A percentile compares a stretch with the other conserved stretches of the same genome.
Conservation (phyloP, 495 filamentous ascomycete genomes). For the Trichoderma asperelloides region DNA sequence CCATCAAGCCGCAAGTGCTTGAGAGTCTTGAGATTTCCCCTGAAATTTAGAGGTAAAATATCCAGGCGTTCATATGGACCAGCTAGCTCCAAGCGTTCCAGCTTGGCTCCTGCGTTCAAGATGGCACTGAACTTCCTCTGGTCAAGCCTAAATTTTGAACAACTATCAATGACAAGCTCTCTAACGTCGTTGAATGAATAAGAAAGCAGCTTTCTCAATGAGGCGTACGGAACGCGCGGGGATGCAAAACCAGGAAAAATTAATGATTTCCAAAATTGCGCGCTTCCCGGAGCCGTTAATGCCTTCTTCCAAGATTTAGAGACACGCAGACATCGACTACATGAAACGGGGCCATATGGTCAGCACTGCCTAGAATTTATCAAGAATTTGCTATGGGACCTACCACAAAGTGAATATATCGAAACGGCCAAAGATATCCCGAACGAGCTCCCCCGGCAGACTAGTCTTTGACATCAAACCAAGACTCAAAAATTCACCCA, state of each 20-base stretch:
- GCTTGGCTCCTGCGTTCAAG: background rate
- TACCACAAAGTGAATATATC: background rate
- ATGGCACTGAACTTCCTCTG: background rate
- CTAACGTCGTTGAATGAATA: background rate
- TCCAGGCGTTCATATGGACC: background rate
- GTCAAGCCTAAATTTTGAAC: background rate
- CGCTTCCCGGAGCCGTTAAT: background rate
- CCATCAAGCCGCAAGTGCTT: background rate
- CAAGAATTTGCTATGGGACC: background rate
- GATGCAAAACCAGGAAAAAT: background rate
- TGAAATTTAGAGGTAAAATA: background rate
- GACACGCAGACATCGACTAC: conserved; percentile 5
- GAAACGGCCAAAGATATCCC: background rate
- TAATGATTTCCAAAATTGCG: background rate
- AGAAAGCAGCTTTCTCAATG: background rate
- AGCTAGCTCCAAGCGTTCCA: background rate
- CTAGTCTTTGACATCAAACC: background rate
- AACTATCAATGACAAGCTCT: background rate
- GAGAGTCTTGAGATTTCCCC: background rate
- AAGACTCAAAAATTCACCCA: background rate
- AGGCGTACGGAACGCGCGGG: background rate
- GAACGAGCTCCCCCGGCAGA: background rate
- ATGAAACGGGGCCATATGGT: background rate
- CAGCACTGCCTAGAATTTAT: background rate
- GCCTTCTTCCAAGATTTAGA: conserved; percentile 5